Conservation (phyloP, 2,329 filamentous ascomycete species). For the Catunica adiposa region DNA sequence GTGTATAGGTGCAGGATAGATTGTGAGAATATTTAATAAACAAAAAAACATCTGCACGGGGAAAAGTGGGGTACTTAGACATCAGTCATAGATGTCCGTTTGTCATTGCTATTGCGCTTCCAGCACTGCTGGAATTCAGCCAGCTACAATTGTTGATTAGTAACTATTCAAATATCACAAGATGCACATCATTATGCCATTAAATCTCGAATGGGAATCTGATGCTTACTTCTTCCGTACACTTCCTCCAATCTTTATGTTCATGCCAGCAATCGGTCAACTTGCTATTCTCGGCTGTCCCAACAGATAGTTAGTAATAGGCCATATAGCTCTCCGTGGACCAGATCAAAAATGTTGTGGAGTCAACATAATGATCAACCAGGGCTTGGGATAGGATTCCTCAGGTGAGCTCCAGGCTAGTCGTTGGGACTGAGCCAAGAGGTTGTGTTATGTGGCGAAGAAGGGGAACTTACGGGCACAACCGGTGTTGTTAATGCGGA, state of each 20-base stretch:
- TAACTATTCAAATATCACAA: background rate
- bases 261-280: conserved; percentile 94
- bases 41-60: too few relatives aligned
- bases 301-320: background rate
- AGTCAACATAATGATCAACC: background rate
- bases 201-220: too few relatives aligned
- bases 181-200: background rate
- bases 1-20: too few relatives aligned
- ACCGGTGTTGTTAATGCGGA: conserved; percentile 91
- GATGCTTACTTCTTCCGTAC: conserved; percentile 63
- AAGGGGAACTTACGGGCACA: conserved; percentile 51
- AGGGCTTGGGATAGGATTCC: background rate
- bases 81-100: conserved; percentile 64
- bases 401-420: background rate
- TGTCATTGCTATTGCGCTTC: conserved; percentile 76
- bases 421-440: background rate
- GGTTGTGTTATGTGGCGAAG: background rate
- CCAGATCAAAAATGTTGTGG: background rate
- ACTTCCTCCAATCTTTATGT: conserved; percentile 88
- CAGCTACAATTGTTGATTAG: conserved; percentile 37
- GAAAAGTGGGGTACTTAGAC: conserved; percentile 20
- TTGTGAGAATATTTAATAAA: background rate
- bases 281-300: conserved; percentile 64
- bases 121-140: conserved; percentile 77
- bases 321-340: too few relatives aligned